Base-by-base conservation (phyloP, 2,329 filamentous ascomycete species). In the Cytospora leucostoma region DNA sequence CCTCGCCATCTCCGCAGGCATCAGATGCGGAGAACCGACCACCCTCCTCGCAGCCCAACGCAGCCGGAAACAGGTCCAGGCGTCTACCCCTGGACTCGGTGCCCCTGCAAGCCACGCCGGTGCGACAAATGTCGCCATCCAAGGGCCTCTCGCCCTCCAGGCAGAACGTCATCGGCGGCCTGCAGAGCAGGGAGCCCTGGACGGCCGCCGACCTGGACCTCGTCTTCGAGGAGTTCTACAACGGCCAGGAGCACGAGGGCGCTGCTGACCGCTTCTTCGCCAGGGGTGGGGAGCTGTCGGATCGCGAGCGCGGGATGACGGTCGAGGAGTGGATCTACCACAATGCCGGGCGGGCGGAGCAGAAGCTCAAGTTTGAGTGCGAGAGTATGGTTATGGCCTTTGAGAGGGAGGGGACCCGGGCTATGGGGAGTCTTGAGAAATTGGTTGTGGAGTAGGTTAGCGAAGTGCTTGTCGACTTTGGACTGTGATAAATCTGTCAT, bases 251-350 rank as follows among this genome's bases (percentile, higher is more conserved):
- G 19, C 33, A 54, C 51, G 82, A 83, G 70, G 87, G 85, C 61
- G 75, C 76, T 0, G 78, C 79, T 2, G 78, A 78, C 19, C 75
- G 77, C 11, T 77, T 86, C 33, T 73, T 88, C 17, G 80, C 79
- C 62, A 79, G 82, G 47, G 86, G 85, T 13, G 81, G 81, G 0
- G 84, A 84, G 15, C 77, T 99, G 59, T 89, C 85, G 2, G 90
- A 84, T 59, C 85, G 88, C 0, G 95, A 98, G 78, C 93, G 90
- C 79, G 81, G 84, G 44, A 97, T 99, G 93, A 94, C 88, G 6
- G 92, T 98, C 0, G 92, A 97, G 74, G 88, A 97, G 75, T 99
- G 94, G 92, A 90, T 99, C 47, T 81, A 88, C 63, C 85, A 88
- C 76, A 93, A 95, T 68, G 95, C 95, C 0, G 83, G 84, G 65